Evolutionary conservation across 768 basidiomycete species (phyloP).

Genomic region (Tricholoma sp.): DNA sequence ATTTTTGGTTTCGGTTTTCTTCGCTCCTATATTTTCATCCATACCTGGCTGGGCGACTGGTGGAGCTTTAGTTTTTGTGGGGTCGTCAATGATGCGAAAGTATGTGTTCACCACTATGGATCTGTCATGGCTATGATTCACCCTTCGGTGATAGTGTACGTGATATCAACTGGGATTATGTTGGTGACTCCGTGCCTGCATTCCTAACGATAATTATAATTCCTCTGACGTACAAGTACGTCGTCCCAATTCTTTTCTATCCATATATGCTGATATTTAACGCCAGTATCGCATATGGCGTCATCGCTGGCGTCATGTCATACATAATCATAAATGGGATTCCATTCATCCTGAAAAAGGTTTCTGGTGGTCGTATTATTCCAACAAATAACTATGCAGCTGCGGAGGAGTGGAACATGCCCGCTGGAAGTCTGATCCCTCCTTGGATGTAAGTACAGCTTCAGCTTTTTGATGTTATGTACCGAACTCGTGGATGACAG

Average conservation of each 20-base stretch:
- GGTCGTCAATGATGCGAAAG: conserved; percentile 85
- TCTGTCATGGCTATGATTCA: not conserved
- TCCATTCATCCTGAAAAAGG: conserved; percentile 50
- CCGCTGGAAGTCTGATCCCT: conserved; percentile 65
- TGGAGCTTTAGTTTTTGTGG: conserved; percentile 78
- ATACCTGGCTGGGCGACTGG: conserved; percentile 88
- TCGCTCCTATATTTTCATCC: conserved; percentile 86
- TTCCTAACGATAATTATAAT: conserved; percentile 81
- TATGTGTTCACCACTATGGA: conserved; percentile 24
- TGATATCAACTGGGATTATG: conserved; percentile 87
- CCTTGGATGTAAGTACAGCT: conserved; percentile 52
- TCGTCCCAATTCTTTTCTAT: not conserved
- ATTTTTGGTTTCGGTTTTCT: conserved; percentile 85
- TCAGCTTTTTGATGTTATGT: not conserved
- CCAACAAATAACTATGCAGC: conserved; percentile 62
- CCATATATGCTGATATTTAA: not conserved
- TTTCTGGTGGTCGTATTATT: conserved; percentile 48
- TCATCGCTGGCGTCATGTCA: conserved; percentile 71
- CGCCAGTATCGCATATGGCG: conserved; percentile 79
- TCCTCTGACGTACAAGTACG: conserved; percentile 70
- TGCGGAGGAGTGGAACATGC: conserved; percentile 66
- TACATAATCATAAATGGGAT: conserved; percentile 72
- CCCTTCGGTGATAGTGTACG: conserved; percentile 41
- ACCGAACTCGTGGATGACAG: not conserved
- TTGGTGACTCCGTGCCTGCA: conserved; percentile 80